These are phyloP conservation scores for Pythium pectinolyticum DNA, from an alignment of 352 stramenopile species.

Conservation along the genomic window DNA sequence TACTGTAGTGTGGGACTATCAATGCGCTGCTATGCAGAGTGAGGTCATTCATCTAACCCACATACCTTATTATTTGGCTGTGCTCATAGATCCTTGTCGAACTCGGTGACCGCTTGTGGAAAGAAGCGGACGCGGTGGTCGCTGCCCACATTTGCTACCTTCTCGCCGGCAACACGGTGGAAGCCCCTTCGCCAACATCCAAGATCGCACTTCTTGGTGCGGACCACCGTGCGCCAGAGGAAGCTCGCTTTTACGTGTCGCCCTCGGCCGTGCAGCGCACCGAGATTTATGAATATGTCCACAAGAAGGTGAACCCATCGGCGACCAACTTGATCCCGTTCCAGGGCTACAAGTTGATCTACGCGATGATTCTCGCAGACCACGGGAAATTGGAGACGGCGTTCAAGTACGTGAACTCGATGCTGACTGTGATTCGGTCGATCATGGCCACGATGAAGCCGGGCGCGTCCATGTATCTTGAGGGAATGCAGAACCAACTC, in stretches of 20 bases:
- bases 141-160: slow-evolving; percentile 85
- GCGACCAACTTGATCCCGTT: slow-evolving; percentile 78
- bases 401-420: slow-evolving; percentile 88
- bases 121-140: slow-evolving; percentile 58
- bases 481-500: slow-evolving; percentile 87
- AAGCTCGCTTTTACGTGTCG: slow-evolving; percentile 85
- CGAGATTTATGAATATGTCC: slow-evolving; percentile 85
- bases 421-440: slow-evolving; percentile 74
- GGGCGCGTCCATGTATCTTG: slow-evolving; percentile 82
- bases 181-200: slow-evolving; percentile 70
- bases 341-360: slow-evolving; percentile 89
- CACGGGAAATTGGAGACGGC: slow-evolving; percentile 79
- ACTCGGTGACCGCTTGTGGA: slow-evolving; percentile 81
- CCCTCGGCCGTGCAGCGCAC: slow-evolving; percentile 75
- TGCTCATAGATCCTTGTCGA: slow-evolving; percentile 60
- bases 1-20: slow-evolving; percentile 10
- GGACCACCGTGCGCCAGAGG: slow-evolving; percentile 64
- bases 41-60: no score
- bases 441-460: slow-evolving; percentile 82
- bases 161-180: slow-evolving; percentile 63
- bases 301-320: slow-evolving; percentile 55
- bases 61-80: background rate
- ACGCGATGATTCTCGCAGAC: slow-evolving; percentile 83
- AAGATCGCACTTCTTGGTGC: slow-evolving; percentile 83
- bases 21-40: no score